Evolutionary conservation across 768 basidiomycete species (phyloP), one percentile per base, ranked within the genome.

Genomic region (Cystoderma amianthinum): DNA sequence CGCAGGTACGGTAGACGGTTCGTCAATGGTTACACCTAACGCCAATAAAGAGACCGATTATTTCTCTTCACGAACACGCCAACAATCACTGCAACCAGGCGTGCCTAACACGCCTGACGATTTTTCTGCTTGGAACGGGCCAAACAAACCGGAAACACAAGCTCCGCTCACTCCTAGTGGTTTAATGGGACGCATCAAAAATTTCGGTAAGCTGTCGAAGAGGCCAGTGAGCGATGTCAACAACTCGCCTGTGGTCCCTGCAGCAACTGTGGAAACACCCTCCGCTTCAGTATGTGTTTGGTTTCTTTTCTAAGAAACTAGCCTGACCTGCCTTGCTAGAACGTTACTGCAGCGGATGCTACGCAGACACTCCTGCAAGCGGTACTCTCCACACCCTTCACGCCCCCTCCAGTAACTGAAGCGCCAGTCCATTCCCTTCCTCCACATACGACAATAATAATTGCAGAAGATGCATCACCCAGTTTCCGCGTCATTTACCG

Each of bases 401-500:
- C 59, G 11, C 89, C 91, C 3, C 88, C 94, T 1, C 50, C 78
- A 0, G 74, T 79, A 2, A 59, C 60, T 32, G 95, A 98, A 34
- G 82, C 78, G 0, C 95, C 95, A 0, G 68, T 71, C 0, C 59
- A 88, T 18, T 45, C 61, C 7, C 69, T 86, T 25, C 78, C 83
- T 1, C 58, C 71, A 1, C 65, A 76, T 40, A 81, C 84, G 32
- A 68, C 74, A 0, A 57, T 98, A 21, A 63, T 86, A 45, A 84
- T 99, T 34, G 81, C 86, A 2, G 91, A 95, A 55, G 93, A 95
- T 56, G 76, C 71, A 4, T 65, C 74, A 17, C 78, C 78, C 2
- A 82, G 82, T 19, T 94, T 85, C 78, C 74, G 70, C 2, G 81
- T 76, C 2, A 63, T 90, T 1, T 97, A 94, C 54, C 72, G 89